Conservation (phyloP, 768 basidiomycete species). For the Pulveroboletus frians region DNA sequence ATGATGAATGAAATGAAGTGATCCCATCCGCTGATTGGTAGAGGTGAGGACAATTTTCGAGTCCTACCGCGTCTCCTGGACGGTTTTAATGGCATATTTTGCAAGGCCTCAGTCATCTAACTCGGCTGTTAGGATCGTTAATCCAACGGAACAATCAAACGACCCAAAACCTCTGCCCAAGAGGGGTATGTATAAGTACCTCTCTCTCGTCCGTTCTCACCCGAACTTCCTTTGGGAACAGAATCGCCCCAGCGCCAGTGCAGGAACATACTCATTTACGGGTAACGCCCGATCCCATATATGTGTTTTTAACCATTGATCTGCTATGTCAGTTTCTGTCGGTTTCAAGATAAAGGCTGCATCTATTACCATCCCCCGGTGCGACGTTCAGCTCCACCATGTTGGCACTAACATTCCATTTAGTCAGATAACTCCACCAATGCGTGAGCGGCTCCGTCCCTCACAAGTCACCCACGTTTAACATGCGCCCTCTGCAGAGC, state of each 20-base stretch:
- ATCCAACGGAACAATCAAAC: conserved; percentile 43
- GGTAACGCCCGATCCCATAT: conserved; percentile 42
- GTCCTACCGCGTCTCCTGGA: background rate
- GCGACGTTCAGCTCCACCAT: conserved; percentile 8
- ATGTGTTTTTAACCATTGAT: background rate
- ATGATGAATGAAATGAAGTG: conserved; percentile 8
- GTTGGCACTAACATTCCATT: conserved; percentile 12
- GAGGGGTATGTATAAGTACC: conserved; percentile 45
- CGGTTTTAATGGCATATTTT: conserved; percentile 60
- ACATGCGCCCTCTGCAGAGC: conserved; percentile 25
- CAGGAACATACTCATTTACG: conserved; percentile 87
- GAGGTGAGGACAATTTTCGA: background rate
- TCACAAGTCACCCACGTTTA: background rate
- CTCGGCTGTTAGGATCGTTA: conserved; percentile 67
- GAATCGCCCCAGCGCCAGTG: conserved; percentile 77
- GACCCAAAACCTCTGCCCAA: conserved; percentile 41
- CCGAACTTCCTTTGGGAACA: conserved; percentile 23
- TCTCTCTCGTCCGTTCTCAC: background rate
- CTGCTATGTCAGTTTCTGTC: conserved; percentile 57
- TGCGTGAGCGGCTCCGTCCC: conserved; percentile 21
- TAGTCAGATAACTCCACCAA: conserved; percentile 21
- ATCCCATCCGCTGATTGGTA: background rate
- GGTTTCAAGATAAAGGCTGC: conserved; percentile 84
- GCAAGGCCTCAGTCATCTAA: conserved; percentile 52
- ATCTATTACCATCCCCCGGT: conserved; percentile 77